These are phyloP conservation scores for Setaria viridis DNA, from an alignment of 202 grass and related monocot species.

Conservation along the genomic window DNA sequence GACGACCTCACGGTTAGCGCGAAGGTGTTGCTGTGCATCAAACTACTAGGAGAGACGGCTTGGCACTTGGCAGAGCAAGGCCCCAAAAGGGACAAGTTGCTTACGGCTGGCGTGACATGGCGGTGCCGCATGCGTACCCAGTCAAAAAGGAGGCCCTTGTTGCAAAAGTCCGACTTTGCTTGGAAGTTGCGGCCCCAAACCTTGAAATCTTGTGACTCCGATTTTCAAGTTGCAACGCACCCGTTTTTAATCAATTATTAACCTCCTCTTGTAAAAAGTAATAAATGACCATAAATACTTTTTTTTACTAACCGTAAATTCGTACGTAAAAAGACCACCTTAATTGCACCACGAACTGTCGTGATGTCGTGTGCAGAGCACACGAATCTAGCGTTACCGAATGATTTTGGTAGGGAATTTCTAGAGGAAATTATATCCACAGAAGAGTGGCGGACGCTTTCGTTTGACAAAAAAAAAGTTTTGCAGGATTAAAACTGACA, in stretches of 20 bases:
- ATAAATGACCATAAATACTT: not conserved
- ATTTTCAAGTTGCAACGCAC: slow-evolving; percentile 27
- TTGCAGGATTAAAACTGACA: not conserved
- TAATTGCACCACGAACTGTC: not conserved
- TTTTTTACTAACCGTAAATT: not conserved
- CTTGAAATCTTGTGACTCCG: slow-evolving; percentile 48
- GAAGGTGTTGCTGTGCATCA: slow-evolving; percentile 28
- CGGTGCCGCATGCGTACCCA: slow-evolving; percentile 37
- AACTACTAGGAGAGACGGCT: not conserved
- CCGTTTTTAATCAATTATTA: not conserved
- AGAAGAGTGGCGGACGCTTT: slow-evolving; percentile 5
- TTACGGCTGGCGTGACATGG: slow-evolving; percentile 51
- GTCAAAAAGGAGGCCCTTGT: slow-evolving; percentile 52
- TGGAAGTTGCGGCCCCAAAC: slow-evolving; percentile 46
- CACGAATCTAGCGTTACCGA: not conserved
- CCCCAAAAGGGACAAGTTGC: slow-evolving; percentile 49
- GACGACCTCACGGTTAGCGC: not conserved
- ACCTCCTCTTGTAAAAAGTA: not conserved
- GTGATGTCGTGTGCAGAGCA: not conserved
- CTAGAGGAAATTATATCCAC: not conserved
- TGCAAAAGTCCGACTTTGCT: slow-evolving; percentile 60
- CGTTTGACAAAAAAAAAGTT: not conserved
- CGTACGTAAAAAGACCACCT: not conserved
- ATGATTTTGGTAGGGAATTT: not conserved
- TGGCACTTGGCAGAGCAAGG: slow-evolving; percentile 20